A percentile compares a stretch with the other conserved stretches of the same genome.
Evolutionary conservation across 257 asterid species (phyloP).

Genomic region (Phtheirospermum japonicum): DNA sequence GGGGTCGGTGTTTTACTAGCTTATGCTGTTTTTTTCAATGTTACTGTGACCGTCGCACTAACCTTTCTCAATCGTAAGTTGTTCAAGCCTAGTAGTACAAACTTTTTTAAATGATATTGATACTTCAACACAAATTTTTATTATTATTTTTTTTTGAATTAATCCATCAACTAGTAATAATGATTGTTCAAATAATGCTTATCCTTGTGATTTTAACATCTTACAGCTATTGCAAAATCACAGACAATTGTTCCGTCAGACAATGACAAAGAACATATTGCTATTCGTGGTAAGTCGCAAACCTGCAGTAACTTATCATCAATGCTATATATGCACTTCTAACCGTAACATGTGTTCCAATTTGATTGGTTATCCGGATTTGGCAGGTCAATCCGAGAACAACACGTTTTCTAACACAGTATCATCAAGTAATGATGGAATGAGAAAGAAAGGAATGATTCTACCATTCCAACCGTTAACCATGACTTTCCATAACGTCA

Average conservation of each 20-base stretch:
- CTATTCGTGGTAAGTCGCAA: neutral
- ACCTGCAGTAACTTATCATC: slow-evolving; percentile 6
- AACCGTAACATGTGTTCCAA: slow-evolving; percentile 15
- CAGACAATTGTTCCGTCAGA: slow-evolving; percentile 55
- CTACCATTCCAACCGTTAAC: slow-evolving; percentile 85
- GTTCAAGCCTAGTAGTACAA: slow-evolving; percentile 4
- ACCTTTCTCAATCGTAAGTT: slow-evolving; percentile 69
- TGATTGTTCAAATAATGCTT: slow-evolving; percentile 1
- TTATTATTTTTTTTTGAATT: no score
- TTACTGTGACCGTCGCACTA: slow-evolving; percentile 57
- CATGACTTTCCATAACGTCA: slow-evolving; percentile 78
- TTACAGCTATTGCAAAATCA: slow-evolving; percentile 59
- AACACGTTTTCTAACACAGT: slow-evolving; percentile 19
- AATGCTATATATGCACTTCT: slow-evolving; percentile 3
- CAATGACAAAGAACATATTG: slow-evolving; percentile 29
- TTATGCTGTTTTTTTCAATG: slow-evolving; percentile 64
- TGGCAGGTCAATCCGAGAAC: slow-evolving; percentile 38
- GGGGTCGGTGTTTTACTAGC: slow-evolving; percentile 66
- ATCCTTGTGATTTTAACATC: slow-evolving; percentile 4
- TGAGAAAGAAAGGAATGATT: slow-evolving; percentile 71
- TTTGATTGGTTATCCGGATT: slow-evolving; percentile 23
- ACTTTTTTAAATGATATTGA: neutral
- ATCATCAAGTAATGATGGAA: slow-evolving; percentile 23
- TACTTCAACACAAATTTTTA: no score
- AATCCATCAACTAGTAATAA: neutral